Conservation (phyloP, 352 stramenopile genomes). For the Phytophthora nicotianae region DNA sequence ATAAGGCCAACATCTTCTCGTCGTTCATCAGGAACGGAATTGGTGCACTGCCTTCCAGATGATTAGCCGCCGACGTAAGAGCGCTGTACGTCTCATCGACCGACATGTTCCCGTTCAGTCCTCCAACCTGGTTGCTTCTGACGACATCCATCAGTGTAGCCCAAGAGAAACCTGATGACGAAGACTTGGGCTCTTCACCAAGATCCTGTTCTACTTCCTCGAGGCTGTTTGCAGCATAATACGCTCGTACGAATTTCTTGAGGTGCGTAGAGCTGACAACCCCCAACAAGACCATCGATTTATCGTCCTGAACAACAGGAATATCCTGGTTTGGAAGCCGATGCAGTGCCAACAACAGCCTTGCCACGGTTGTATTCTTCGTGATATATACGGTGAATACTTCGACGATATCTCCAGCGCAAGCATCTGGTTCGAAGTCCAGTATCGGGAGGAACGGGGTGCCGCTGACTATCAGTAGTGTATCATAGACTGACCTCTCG, state of each 20-base stretch:
- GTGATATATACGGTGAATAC: constrained; percentile 71
- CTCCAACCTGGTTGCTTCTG: constrained; percentile 40
- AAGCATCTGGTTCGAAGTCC: constrained; percentile 61
- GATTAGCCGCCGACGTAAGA: constrained; percentile 21
- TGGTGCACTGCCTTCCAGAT: constrained; percentile 14
- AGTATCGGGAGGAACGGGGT: constrained; percentile 83
- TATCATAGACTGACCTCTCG: constrained; percentile 86
- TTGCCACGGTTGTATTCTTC: constrained; percentile 72
- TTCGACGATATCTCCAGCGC: constrained; percentile 71
- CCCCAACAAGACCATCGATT: constrained; percentile 68
- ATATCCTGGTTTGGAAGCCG: constrained; percentile 75
- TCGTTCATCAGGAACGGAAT: constrained; percentile 88
- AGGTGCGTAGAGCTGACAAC: constrained; percentile 60
- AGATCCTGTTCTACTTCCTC: constrained; percentile 70
- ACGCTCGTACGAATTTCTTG: constrained; percentile 59
- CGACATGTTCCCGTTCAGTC: constrained; percentile 67
- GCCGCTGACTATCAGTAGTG: constrained; percentile 67
- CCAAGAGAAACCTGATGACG: constrained; percentile 53
- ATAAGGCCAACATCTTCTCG: constrained; percentile 72
- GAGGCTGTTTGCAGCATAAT: constrained; percentile 57
- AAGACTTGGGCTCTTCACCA: constrained; percentile 53
- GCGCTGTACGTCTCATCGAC: constrained; percentile 74
- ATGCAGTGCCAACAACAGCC: constrained; percentile 73
- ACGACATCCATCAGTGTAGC: constrained; percentile 66
- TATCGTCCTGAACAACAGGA: constrained; percentile 71